phyloP scores from a whole-genome alignment of 129 eudicot genomes.

The Apium graveolens region DNA sequence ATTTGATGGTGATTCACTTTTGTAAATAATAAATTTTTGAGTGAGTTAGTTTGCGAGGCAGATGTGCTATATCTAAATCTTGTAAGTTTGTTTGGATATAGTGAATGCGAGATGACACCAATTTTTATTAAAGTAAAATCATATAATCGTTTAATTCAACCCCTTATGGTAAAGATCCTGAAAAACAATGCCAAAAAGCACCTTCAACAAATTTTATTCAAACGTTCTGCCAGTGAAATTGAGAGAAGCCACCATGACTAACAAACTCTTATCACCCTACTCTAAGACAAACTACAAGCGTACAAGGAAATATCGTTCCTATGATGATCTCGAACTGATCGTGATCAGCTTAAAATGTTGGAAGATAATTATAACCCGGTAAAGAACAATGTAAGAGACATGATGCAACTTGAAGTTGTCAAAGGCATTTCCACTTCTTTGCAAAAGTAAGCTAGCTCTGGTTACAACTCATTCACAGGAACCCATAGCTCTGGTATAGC shows the following conservation, averaged over 20 bases:
- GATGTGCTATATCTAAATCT: too few species aligned
- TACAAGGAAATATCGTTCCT: neutral
- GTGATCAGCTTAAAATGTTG: neutral
- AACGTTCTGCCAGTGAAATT: neutral
- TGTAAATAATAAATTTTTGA: too few species aligned
- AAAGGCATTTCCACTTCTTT: conserved; percentile 63
- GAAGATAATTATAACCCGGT: neutral
- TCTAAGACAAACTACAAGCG: too few species aligned
- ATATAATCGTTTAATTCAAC: too few species aligned
- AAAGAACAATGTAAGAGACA: neutral
- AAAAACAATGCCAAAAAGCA: neutral
- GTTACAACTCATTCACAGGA: conserved; percentile 17
- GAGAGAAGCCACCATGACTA: neutral
- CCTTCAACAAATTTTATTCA: neutral
- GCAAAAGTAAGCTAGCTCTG: conserved; percentile 36
- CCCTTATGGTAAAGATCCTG: neutral
- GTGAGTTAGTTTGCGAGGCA: too few species aligned
- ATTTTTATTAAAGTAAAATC: too few species aligned
- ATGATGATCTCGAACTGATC: neutral
- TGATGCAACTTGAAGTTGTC: conserved; percentile 34
- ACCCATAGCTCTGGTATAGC: conserved; percentile 85
- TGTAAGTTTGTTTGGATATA: too few species aligned
- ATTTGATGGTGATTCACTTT: too few species aligned
- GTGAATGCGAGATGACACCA: too few species aligned
- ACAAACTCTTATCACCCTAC: neutral